Evolutionary conservation across 345 rosid species (phyloP).

Genomic region (Cardamine occulta): DNA sequence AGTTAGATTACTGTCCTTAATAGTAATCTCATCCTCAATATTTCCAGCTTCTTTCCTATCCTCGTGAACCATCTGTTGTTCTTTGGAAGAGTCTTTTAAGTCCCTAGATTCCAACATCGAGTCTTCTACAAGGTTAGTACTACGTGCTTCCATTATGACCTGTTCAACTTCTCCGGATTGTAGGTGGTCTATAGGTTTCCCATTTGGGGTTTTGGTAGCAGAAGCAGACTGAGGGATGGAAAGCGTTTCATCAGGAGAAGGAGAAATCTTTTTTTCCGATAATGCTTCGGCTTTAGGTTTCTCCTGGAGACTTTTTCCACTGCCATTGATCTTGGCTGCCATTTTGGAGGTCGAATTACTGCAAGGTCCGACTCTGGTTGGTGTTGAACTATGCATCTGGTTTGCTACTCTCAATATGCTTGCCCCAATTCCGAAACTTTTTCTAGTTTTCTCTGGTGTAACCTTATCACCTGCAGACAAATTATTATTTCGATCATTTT

Average conservation of each 20-base stretch:
- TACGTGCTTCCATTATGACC: conserved; percentile 34
- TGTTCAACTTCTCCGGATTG: conserved; percentile 27
- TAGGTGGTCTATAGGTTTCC: conserved; percentile 40
- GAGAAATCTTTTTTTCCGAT: conserved; percentile 9
- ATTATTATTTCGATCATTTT: conserved; percentile 37
- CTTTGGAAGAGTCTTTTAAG: conserved; percentile 47
- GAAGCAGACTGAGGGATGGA: conserved; percentile 41
- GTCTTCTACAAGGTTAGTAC: conserved; percentile 42
- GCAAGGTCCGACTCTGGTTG: conserved; percentile 38
- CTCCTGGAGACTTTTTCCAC: conserved; percentile 35
- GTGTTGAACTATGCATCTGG: conserved; percentile 49
- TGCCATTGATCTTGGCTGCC: conserved; percentile 36
- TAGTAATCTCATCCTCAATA: conserved; percentile 27
- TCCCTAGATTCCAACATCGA: conserved; percentile 12
- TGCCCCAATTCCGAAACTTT: conserved; percentile 52
- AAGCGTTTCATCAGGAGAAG: conserved; percentile 45
- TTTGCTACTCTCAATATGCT: conserved; percentile 53
- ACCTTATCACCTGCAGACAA: conserved; percentile 31
- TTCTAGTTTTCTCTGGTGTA: conserved; percentile 42
- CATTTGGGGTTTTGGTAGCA: conserved; percentile 50
- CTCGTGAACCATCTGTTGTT: conserved; percentile 37
- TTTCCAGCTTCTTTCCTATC: conserved; percentile 41
- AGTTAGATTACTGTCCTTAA: conserved; percentile 31
- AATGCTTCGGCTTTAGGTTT: conserved; percentile 26
- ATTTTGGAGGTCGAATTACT: conserved; percentile 19